Percentiles rank a stretch among this genome's conserved stretches.
Evolutionary conservation across 2,329 filamentous ascomycete genomes (phyloP).

Genomic region (Aureobasidium sp.): DNA sequence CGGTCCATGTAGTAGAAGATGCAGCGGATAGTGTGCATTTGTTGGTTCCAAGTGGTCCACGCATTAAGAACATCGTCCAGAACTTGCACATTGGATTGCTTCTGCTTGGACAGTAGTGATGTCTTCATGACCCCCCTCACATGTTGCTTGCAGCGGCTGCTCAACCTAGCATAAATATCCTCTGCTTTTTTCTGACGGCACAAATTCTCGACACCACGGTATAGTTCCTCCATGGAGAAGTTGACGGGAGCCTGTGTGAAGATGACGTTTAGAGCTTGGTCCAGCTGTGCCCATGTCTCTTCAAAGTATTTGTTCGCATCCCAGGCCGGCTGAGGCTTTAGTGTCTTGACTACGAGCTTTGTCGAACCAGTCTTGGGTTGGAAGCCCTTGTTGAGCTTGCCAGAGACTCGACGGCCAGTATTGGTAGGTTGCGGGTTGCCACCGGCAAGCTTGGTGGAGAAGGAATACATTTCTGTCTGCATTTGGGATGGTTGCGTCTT

Average conservation of each 20-base stretch:
- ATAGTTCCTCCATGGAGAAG: slow-evolving; percentile 76
- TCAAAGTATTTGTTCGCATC: slow-evolving; percentile 72
- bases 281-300: slow-evolving; percentile 65
- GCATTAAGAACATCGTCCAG: slow-evolving; percentile 51
- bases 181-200: slow-evolving; percentile 70
- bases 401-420: neutral
- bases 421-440: neutral
- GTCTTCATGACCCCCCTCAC: slow-evolving; percentile 48
- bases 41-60: slow-evolving; percentile 73
- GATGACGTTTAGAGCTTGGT: slow-evolving; percentile 62
- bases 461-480: slow-evolving; percentile 9
- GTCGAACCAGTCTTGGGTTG: slow-evolving; percentile 70
- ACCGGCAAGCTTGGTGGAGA: neutral
- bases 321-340: slow-evolving; percentile 55
- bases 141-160: slow-evolving; percentile 58
- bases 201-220: slow-evolving; percentile 83
- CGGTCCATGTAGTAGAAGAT: slow-evolving; percentile 94
- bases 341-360: slow-evolving; percentile 89
- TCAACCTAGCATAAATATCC: slow-evolving; percentile 58
- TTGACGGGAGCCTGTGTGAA: slow-evolving; percentile 56
- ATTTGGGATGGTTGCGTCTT: neutral
- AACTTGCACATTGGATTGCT: slow-evolving; percentile 53
- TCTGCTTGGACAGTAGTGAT: slow-evolving; percentile 48
- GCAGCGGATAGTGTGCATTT: slow-evolving; percentile 69
- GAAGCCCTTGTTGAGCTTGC: slow-evolving; percentile 34